These are phyloP conservation scores for Russula lepida DNA, from an alignment of 768 basidiomycete genomes.

Conservation along the genomic window DNA sequence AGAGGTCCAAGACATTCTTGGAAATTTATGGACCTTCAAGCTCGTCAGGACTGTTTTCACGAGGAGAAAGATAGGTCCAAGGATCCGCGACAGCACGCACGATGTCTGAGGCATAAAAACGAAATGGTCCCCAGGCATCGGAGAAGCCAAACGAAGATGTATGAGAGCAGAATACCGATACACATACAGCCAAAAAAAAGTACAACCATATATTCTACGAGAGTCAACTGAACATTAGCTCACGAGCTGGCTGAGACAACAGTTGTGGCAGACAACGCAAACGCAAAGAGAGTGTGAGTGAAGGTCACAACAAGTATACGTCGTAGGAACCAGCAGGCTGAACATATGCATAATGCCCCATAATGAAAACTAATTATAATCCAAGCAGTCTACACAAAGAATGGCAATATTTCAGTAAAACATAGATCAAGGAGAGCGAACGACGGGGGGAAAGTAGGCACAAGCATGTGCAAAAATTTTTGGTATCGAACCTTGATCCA, in stretches of 20 bases:
- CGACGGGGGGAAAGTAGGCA: not conserved
- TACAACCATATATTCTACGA: slow-evolving; percentile 15
- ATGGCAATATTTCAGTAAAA: slow-evolving; percentile 12
- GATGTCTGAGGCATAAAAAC: slow-evolving; percentile 30
- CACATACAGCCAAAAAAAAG: slow-evolving; percentile 29
- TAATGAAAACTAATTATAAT: slow-evolving; percentile 3
- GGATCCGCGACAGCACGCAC: slow-evolving; percentile 11
- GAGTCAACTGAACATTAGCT: slow-evolving; percentile 3
- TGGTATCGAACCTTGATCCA: slow-evolving; percentile 9
- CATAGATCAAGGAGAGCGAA: slow-evolving; percentile 4
- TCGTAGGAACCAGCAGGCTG: not conserved
- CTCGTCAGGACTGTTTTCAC: slow-evolving; percentile 3
- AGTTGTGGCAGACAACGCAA: slow-evolving; percentile 4
- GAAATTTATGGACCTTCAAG: not conserved
- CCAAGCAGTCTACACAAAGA: slow-evolving; percentile 15
- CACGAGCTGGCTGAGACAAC: not conserved
- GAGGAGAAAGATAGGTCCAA: slow-evolving; percentile 22
- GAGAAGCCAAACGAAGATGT: slow-evolving; percentile 55
- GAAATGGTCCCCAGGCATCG: slow-evolving; percentile 48
- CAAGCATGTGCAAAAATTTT: slow-evolving; percentile 3
- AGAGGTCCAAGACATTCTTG: too few relatives aligned
- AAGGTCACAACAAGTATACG: slow-evolving; percentile 3
- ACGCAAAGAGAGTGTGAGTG: not conserved
- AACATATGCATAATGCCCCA: not conserved
- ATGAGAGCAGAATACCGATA: slow-evolving; percentile 75